These are phyloP conservation scores for Brassica balearica DNA, from an alignment of 441 rosid species.

Conservation along the genomic window DNA sequence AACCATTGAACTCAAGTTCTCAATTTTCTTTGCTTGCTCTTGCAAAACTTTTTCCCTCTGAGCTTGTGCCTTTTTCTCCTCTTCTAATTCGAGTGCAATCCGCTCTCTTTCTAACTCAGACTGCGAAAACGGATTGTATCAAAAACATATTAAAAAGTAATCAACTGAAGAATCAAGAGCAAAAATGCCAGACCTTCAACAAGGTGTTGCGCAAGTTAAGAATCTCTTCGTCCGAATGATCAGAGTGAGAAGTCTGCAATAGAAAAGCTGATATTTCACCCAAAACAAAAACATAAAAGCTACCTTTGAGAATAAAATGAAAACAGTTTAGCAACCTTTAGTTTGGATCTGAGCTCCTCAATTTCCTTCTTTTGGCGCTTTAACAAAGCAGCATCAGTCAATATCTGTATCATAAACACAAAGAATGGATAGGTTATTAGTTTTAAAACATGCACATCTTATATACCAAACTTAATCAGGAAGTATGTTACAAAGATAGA, in stretches of 20 bases:
- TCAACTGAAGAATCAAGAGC: conserved; percentile 29
- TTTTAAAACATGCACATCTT: conserved; percentile 15
- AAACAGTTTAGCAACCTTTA: conserved; percentile 58
- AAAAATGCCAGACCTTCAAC: conserved; percentile 65
- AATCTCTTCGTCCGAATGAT: conserved; percentile 87
- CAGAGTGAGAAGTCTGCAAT: conserved; percentile 88
- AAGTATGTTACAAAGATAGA: conserved; percentile 27
- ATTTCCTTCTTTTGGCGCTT: conserved; percentile 99
- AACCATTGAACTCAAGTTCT: conserved; percentile 94
- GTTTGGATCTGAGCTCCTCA: conserved; percentile 94
- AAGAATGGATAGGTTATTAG: conserved; percentile 24
- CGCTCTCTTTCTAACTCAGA: conserved; percentile 96
- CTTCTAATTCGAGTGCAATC: conserved; percentile 90
- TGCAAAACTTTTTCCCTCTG: conserved; percentile 90
- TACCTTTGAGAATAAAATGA: neutral
- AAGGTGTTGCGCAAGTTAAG: conserved; percentile 90
- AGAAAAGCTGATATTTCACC: conserved; percentile 23
- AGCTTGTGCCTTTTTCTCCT: conserved; percentile 95
- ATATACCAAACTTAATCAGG: conserved; percentile 19
- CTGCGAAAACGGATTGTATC: conserved; percentile 49
- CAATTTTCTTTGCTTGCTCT: conserved; percentile 91
- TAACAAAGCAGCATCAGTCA: conserved; percentile 94
- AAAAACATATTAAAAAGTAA: conserved; percentile 26
- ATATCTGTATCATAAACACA: conserved; percentile 57
- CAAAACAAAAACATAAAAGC: conserved; percentile 1